Conservation (phyloP, 2,329 filamentous ascomycete species). For the Aschersonia sp. region DNA sequence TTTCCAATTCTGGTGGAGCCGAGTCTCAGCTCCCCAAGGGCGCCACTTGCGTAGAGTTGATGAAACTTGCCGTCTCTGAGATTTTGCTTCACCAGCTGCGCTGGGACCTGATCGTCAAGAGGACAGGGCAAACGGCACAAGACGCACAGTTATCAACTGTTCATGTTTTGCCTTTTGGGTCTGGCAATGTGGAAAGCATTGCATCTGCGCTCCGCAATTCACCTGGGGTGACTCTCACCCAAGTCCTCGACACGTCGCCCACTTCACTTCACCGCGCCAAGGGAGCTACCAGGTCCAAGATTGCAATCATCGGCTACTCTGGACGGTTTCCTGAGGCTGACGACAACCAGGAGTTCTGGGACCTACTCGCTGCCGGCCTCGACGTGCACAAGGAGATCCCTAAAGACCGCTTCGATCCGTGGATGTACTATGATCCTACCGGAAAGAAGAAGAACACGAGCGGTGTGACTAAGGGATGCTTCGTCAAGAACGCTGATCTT, state of each 20-base stretch:
- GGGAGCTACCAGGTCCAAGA: background rate
- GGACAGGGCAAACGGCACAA: background rate
- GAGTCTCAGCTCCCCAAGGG: background rate
- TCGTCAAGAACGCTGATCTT: constrained; percentile 49
- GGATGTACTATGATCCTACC: constrained; percentile 49
- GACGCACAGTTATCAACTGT: background rate
- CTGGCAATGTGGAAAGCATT: background rate
- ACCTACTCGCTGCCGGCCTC: constrained; percentile 45
- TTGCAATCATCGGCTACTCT: constrained; percentile 1
- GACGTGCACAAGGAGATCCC: constrained; percentile 49
- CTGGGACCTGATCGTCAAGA: constrained; percentile 1
- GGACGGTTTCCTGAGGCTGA: constrained; percentile 1
- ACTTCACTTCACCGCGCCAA: background rate
- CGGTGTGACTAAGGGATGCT: constrained; percentile 55
- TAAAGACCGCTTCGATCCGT: constrained; percentile 47
- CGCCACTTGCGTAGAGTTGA: background rate
- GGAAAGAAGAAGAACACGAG: constrained; percentile 52
- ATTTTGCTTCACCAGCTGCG: background rate
- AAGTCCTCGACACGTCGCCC: background rate
- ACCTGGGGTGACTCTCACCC: background rate
- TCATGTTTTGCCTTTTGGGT: background rate
- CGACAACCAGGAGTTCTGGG: background rate
- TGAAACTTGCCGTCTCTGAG: background rate
- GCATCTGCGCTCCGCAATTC: background rate
- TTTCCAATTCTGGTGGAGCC: background rate